phyloP scores from a whole-genome alignment of 805 yeast genomes.

The Teunomyces atbi region DNA sequence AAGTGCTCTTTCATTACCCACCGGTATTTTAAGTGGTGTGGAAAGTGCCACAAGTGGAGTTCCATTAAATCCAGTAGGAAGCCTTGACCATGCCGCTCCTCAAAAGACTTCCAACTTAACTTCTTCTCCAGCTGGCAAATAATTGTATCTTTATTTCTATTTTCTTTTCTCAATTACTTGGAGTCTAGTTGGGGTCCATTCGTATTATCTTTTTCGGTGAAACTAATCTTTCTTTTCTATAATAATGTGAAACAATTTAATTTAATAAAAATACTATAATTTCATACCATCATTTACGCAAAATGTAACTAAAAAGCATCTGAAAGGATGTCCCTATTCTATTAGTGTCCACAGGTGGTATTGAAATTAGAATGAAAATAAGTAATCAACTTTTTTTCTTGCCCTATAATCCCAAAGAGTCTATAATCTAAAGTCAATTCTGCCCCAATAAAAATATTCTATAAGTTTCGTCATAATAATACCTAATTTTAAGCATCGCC shows the following conservation, averaged over 20 bases:
- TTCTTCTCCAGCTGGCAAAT: not conserved
- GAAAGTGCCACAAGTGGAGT: not conserved
- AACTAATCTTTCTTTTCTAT: not conserved
- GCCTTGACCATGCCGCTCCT: not conserved
- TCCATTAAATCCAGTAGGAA: not conserved
- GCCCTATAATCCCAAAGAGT: not conserved
- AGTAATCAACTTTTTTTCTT: too few relatives aligned
- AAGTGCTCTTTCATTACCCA: not conserved
- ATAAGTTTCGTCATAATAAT: not conserved
- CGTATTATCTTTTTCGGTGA: not conserved
- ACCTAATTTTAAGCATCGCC: constrained; percentile 13
- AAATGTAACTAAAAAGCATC: not conserved
- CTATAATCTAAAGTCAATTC: constrained; percentile 2
- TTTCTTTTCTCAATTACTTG: too few relatives aligned
- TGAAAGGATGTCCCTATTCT: not conserved
- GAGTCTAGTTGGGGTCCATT: too few relatives aligned
- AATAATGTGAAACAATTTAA: not conserved
- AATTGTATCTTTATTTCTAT: not conserved
- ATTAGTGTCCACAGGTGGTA: not conserved
- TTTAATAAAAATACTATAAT: not conserved
- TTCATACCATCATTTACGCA: not conserved
- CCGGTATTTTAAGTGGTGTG: not conserved
- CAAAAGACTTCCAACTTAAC: not conserved
- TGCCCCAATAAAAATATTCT: not conserved
- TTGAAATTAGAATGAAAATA: not conserved